Evolutionary conservation across 495 filamentous ascomycete genomes (phyloP).

Genomic region (Aspergillus sclerotiicarbonarius): DNA sequence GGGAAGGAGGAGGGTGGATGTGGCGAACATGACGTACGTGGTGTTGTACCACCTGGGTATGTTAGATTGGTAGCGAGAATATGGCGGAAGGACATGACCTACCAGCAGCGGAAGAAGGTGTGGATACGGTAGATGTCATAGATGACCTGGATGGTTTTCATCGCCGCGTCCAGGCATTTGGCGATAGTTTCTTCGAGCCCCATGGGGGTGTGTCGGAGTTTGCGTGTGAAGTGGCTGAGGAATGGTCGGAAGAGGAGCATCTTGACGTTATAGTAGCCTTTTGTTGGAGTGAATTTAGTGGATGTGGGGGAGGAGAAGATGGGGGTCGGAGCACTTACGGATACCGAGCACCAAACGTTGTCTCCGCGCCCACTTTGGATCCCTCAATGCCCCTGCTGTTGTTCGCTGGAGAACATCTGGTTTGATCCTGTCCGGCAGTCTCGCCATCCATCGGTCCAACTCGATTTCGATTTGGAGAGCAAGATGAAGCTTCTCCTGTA

Average conservation of each 20-base stretch:
- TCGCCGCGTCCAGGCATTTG: conserved; percentile 39
- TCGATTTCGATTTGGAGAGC: conserved; percentile 39
- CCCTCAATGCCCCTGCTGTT: conserved; percentile 29
- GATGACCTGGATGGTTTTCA: conserved; percentile 41
- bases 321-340: conserved; percentile 21
- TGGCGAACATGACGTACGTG: conserved; percentile 45
- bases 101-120: conserved; percentile 46
- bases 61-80: neutral
- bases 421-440: conserved; percentile 34
- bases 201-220: conserved; percentile 30
- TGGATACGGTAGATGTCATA: conserved; percentile 43
- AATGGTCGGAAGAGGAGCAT: conserved; percentile 43
- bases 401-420: conserved; percentile 29
- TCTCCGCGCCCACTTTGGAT: conserved; percentile 41
- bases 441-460: conserved; percentile 36
- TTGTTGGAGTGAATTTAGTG: neutral
- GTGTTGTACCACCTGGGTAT: conserved; percentile 43
- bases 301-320: neutral
- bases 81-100: conserved; percentile 5
- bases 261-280: conserved; percentile 43
- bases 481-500: conserved; percentile 37
- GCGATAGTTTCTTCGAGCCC: conserved; percentile 33
- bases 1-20: conserved; percentile 39
- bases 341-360: conserved; percentile 39
- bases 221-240: conserved; percentile 37